Conservation (phyloP, 495 filamentous ascomycete species). For the Stereocaulon alpinum region DNA sequence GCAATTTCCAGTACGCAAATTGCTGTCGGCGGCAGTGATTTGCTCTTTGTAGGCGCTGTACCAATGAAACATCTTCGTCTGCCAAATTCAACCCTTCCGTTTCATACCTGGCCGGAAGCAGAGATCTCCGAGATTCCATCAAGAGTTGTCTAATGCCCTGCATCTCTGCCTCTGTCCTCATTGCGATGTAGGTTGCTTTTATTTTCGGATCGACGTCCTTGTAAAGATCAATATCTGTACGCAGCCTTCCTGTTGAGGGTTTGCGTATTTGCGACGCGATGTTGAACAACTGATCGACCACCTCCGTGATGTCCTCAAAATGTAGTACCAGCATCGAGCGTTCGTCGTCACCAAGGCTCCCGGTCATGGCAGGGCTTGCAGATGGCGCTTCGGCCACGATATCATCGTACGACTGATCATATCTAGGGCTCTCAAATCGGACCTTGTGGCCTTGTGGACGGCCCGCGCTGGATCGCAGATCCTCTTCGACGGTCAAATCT, state of each 20-base stretch:
- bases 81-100: neutral
- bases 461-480: too few species aligned
- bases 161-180: neutral
- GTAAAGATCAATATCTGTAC: conserved; percentile 6
- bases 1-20: conserved; percentile 21
- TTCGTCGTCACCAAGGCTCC: neutral
- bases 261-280: conserved; percentile 21
- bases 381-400: neutral
- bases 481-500: too few species aligned
- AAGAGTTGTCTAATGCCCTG: neutral
- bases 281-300: conserved; percentile 19
- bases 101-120: too few species aligned
- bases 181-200: neutral
- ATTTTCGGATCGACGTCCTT: neutral
- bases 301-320: conserved; percentile 16
- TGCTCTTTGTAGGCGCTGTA: conserved; percentile 15
- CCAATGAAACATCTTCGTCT: neutral
- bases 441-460: neutral
- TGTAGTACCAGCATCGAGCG: neutral
- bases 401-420: neutral
- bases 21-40: conserved; percentile 22
- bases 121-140: neutral
- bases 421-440: neutral
- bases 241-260: conserved; percentile 8
- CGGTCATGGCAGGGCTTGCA: neutral